These are phyloP conservation scores for Clonostachys rosea DNA, from an alignment of 2,329 filamentous ascomycete genomes.

Conservation along the genomic window DNA sequence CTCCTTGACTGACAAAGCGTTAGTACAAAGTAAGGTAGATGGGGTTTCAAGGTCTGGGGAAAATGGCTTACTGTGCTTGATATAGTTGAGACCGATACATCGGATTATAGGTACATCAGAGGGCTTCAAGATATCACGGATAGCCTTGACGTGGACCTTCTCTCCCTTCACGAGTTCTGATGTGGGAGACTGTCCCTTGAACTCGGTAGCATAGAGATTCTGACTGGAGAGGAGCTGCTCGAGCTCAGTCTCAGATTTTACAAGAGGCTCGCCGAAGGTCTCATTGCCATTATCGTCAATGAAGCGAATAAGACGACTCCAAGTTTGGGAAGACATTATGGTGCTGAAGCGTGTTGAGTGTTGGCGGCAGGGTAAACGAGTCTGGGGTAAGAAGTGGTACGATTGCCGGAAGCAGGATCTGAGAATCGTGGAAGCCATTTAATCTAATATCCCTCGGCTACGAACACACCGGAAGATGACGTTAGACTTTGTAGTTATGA, in stretches of 20 bases:
- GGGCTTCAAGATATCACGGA: constrained; percentile 19
- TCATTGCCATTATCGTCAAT: constrained; percentile 21
- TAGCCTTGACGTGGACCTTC: constrained; percentile 19
- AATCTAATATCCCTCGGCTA: no score
- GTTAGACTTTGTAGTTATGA: no score
- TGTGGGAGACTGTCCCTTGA: constrained; percentile 18
- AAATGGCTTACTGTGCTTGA: constrained; percentile 20
- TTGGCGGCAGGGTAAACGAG: constrained; percentile 3
- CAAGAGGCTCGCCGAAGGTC: constrained; percentile 23
- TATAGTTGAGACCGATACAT: constrained; percentile 29
- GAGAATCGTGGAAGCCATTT: no score
- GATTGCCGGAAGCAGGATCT: no score
- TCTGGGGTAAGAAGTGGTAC: no score
- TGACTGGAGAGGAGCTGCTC: constrained; percentile 12
- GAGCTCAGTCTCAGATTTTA: constrained; percentile 17
- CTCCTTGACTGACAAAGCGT: constrained; percentile 35
- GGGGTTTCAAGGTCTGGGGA: neutral
- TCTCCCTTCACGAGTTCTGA: constrained; percentile 12
- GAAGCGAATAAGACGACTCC: constrained; percentile 25
- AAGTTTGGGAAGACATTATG: constrained; percentile 3
- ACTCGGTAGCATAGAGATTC: constrained; percentile 19
- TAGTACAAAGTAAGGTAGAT: neutral
- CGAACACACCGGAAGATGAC: no score
- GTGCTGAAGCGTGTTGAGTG: neutral
- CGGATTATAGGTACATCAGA: constrained; percentile 25